Base-by-base conservation (phyloP, 768 basidiomycete species). In the Crucibulum laeve region DNA sequence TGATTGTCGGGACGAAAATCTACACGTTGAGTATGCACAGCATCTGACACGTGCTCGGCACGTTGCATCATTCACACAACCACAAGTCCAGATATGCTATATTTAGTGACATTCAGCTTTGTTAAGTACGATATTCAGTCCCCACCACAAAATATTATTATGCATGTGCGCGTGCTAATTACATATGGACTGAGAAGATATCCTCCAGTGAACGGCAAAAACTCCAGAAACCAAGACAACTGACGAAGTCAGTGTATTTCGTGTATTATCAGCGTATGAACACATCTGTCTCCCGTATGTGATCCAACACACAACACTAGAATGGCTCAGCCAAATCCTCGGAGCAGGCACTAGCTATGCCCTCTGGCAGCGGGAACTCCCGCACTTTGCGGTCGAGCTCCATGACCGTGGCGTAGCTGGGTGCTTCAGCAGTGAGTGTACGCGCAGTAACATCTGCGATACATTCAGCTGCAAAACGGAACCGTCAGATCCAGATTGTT, bases 381-480 rank as follows among this genome's bases (percentile, higher is more conserved):
- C 80, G 77, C 13, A 89, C 77, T 62, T 78, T 82, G 15, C 70
- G 69, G 60, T 84, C 82, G 2, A 84, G 70, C 38, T 82, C 82
- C 73, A 82, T 76, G 48, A 84, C 77, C 3, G 78, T 80, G 0
- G 73, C 60, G 49, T 84, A 84, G 21, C 70, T 76, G 0, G 84
- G 84, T 2, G 81, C 65, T 47, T 84, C 79, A 0, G 84, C 74
- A 0, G 79, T 80, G 24, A 86, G 61, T 0, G 84, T 84, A 10
- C 74, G 72, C 4, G 75, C 59, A 0, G 77, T 73, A 3, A 87
- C 79, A 4, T 83, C 80, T 1, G 84, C 73, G 2, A 84, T 76
- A 45, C 78, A 79, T 51, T 87, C 80, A 2, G 70, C 61, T 0
- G 84, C 76, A 53, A 87, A 89, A 6, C 76, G 76, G 54, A 71